phyloP scores from a whole-genome alignment of 345 rosid species.

The Citrus unshiu region DNA sequence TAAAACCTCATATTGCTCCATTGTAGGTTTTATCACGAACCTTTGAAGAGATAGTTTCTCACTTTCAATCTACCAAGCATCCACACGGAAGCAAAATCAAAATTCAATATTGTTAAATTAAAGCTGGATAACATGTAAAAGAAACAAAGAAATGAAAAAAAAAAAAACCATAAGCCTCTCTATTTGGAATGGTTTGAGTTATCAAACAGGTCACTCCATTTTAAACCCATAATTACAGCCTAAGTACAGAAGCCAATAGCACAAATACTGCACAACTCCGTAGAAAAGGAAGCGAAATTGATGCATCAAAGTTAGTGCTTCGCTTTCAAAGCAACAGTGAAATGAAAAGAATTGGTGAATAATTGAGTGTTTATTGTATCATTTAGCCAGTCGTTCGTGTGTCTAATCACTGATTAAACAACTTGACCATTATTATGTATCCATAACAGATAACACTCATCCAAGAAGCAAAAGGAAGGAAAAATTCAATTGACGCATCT shows the following conservation, averaged over 20 bases:
- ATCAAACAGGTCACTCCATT: not conserved
- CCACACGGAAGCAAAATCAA: not conserved
- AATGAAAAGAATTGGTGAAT: not conserved
- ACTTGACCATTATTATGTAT: not conserved
- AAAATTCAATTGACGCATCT: not conserved
- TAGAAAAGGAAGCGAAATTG: not conserved
- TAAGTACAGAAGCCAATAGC: not conserved
- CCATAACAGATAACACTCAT: not conserved
- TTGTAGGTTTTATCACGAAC: constrained; percentile 14
- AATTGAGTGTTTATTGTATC: not conserved
- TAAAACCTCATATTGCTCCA: constrained; percentile 92
- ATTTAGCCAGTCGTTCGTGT: not conserved
- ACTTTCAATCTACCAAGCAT: constrained; percentile 2
- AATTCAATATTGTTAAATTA: not conserved
- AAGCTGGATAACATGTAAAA: not conserved
- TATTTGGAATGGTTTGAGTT: not conserved
- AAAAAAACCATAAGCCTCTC: not conserved
- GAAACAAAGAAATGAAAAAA: not conserved
- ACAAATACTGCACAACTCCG: not conserved
- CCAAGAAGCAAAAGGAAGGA: not conserved
- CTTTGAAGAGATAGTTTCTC: not conserved
- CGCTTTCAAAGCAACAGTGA: constrained; percentile 1
- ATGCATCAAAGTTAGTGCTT: not conserved
- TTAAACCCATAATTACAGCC: not conserved
- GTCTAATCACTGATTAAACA: constrained; percentile 1